Base-by-base conservation (phyloP, 371 early-diverging fungal species). In the Umbelopsis sp. region DNA sequence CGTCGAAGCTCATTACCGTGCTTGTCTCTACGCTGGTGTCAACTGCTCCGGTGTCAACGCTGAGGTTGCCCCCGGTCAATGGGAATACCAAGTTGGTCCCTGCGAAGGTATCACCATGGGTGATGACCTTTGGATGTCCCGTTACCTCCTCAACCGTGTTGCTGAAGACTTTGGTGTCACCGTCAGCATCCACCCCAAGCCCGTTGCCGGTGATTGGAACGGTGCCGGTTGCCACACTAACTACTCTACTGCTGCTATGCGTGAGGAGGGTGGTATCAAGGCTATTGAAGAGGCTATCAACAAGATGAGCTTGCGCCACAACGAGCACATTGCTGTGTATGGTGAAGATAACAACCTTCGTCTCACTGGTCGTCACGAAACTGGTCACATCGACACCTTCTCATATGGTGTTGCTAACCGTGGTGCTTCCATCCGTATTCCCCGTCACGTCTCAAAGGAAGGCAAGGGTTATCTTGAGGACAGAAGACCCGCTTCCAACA, bases 391-490 rank as follows among this genome's bases (percentile, higher is more conserved):
- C 68, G 69, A 78, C 52, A 70, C 81, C n/a, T 88, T 88, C 81
- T 78, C 75, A 32, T 85, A 78, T 65, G 89, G 89, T 69, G 84
- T 87, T 52, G 89, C 89, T 50, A 82, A 88, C 76, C 84, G 89
- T 70, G 89, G 89, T 65, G 85, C 86, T n/a, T 87, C 87, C 46
- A 88, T 88, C 71, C 85, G 89, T 78, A 88, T 88, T 71, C 86
- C 88, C 63, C 82, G 88, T 41, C 86, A 85, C 65, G 86, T 86
- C 24, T 85, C 86, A 68, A 83, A 79, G 66, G 79, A 81, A 68
- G 88, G 88, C 35, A 83, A 84, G 69, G 88, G 88, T 44, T 87
- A 87, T 68, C 74, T 86, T 68, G 88, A 87, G 73, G 88, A 87
- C 73, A 76, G 88, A 66, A 74, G 89, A 32, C 89, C 89, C 65